Base-by-base conservation (phyloP, 1,139 yeast species). In the Candida smagusa region DNA sequence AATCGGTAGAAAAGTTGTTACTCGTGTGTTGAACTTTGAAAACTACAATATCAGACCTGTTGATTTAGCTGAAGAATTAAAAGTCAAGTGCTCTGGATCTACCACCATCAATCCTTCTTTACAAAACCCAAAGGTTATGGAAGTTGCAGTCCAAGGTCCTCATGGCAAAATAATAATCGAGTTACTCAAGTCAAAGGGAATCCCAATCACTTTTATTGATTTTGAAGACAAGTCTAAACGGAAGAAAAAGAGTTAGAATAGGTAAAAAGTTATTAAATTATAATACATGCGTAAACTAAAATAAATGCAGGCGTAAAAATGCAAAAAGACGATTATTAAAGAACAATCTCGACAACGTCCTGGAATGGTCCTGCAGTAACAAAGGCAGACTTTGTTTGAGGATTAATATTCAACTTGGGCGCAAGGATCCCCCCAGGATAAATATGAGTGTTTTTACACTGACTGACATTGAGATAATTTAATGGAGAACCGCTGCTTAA, bases 91-190 rank as follows among this genome's bases (percentile, higher is more conserved):
- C 58, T 92, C 96, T 12, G 96, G 96, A 0, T 85, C 97, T 0
- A 75, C 95, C 0, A 81, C 96, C 0, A 75, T 87, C 11, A 79
- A 78, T 2, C 78, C 72, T 28, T 66, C 73, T 30, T 67, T 71
- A 9, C 75, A 73, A 30, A 72, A 75, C 36, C 82, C 85, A 2
- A 78, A 74, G 21, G 54, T 74, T 6, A 61, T 68, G 22, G 95
- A 86, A 49, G 89, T 90, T 1, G 72, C 80, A 35, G 95, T 92
- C 2, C 97, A 92, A 60, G 98, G 98, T 0, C 87, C 94, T 2
- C 97, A 92, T 54, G 81, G 83, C 11, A 73, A 76, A 36, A 60
- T 75, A 1, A 77, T 86, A 9, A 65, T 71, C 12, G 81, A 79
- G 3, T 57, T 82, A 28, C 64, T 90, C 42, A 74, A 72, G 24